phyloP scores from a whole-genome alignment of 352 stramenopile species.

The Nothophytophthora sp. region DNA sequence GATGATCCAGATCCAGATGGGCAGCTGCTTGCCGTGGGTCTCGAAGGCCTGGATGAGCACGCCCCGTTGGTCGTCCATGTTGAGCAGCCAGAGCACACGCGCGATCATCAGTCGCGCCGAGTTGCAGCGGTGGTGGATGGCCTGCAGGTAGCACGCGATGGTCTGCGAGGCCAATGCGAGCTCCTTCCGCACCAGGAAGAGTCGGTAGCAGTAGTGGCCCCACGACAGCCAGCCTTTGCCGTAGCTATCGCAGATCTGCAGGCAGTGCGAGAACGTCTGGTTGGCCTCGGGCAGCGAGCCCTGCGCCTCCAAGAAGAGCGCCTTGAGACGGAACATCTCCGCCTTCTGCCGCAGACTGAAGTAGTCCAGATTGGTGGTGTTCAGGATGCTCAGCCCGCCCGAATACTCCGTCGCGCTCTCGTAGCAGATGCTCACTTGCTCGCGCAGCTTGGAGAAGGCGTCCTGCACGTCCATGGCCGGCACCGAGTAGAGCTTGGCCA shows the following conservation, averaged over 20 bases:
- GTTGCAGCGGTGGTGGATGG: slow-evolving; percentile 90
- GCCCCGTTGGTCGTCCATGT: slow-evolving; percentile 81
- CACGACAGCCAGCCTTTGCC: slow-evolving; percentile 95
- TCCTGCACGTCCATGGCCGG: slow-evolving; percentile 93
- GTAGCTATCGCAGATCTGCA: slow-evolving; percentile 93
- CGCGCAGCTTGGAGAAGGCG: slow-evolving; percentile 91
- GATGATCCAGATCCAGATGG: slow-evolving; percentile 99
- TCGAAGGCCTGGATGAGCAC: slow-evolving; percentile 91
- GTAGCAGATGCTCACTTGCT: slow-evolving; percentile 94
- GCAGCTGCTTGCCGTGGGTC: slow-evolving; percentile 92
- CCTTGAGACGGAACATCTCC: slow-evolving; percentile 93
- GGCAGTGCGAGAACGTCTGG: slow-evolving; percentile 89
- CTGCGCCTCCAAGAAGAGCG: slow-evolving; percentile 87
- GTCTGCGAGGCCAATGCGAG: slow-evolving; percentile 85
- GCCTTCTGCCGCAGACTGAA: slow-evolving; percentile 92
- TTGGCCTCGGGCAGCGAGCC: slow-evolving; percentile 83
- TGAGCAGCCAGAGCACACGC: slow-evolving; percentile 91
- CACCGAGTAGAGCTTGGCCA: slow-evolving; percentile 88
- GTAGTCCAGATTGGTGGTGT: slow-evolving; percentile 94
- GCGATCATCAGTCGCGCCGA: slow-evolving; percentile 90
- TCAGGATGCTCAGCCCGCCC: slow-evolving; percentile 90
- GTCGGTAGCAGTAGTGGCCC: slow-evolving; percentile 90
- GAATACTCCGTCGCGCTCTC: slow-evolving; percentile 87
- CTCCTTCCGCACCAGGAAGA: slow-evolving; percentile 82
- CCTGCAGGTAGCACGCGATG: slow-evolving; percentile 94